A percentile compares a stretch with the other conserved stretches of the same genome.
phyloP scores from a whole-genome alignment of 192 early-diverging fungal species.

The Dispira parvispora region DNA sequence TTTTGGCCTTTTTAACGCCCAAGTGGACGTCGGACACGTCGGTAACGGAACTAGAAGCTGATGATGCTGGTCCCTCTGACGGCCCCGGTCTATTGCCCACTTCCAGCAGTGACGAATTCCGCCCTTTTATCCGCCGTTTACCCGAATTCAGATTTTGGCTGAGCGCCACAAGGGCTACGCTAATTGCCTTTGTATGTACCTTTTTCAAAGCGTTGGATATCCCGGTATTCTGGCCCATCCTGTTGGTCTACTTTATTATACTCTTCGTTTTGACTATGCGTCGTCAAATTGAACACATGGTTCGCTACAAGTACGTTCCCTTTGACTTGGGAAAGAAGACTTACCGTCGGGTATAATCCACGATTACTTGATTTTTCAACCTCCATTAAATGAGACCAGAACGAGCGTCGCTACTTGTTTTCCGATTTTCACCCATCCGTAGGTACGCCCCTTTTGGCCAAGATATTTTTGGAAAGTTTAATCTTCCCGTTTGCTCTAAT shows the following conservation, averaged over 20 bases:
- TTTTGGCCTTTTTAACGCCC: constrained; percentile 89
- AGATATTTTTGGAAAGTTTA: too few species aligned
- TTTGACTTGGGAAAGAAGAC: constrained; percentile 66
- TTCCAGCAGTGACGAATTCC: constrained; percentile 84
- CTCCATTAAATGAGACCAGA: not conserved
- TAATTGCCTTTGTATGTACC: constrained; percentile 73
- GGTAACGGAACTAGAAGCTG: constrained; percentile 21
- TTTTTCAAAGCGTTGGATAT: constrained; percentile 82
- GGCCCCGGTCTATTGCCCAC: constrained; percentile 56
- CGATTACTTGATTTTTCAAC: not conserved
- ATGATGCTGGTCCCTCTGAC: constrained; percentile 8
- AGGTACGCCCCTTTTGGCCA: too few species aligned
- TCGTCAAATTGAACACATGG: constrained; percentile 94
- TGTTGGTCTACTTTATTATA: constrained; percentile 89
- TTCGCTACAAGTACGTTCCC: constrained; percentile 82
- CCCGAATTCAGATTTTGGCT: constrained; percentile 99
- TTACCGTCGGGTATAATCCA: constrained; percentile 23
- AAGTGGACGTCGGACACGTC: constrained; percentile 70
- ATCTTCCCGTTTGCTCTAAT: too few species aligned
- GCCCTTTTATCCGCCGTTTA: constrained; percentile 87
- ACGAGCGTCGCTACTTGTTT: not conserved
- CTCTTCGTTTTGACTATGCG: constrained; percentile 92
- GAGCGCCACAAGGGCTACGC: constrained; percentile 60
- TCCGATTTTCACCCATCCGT: not conserved
- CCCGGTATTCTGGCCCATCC: constrained; percentile 98